Evolutionary conservation across 176 grass and related monocot genomes (phyloP), one percentile per base, ranked within the genome.

Genomic region (Calamus simplicifolius): DNA sequence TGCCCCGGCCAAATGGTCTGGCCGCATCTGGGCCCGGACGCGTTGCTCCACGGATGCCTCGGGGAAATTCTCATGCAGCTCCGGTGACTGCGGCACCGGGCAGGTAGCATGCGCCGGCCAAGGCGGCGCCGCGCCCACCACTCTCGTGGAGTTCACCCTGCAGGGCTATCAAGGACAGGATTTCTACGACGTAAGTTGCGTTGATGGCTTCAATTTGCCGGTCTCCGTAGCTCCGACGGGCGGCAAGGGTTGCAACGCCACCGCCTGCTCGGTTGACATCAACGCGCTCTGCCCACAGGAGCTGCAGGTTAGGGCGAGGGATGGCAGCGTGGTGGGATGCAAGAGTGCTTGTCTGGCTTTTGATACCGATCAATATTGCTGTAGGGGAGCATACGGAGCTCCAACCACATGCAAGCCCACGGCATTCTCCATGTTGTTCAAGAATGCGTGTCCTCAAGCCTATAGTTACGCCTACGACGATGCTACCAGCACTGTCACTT

Each of bases 341-440:
- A 80, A 71, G 85, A 89, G 81, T 61, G 80, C 85, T 17, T 89
- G 85, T 56, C 16, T 89, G 66, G 85, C 77, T 7, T 81, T 89
- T 64, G 19, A 48, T 29, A 69, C 57, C 16, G 85, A 89, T 62
- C 31, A 64, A 59, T 75, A 74, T 58, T 89, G 77, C 65, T 89
- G 85, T 73, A 31, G 29, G 29, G 29, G 29, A 31, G 29, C 29
- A 4, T 31, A 31, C 6, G 29, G 29, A 5, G 5, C 1, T 31
- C 29, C 29, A 6, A 5, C 5, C 29, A 5, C 29, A 31, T 31
- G 29, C 29, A 6, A 31, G 4, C 29, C 29, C 29, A 31, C 29
- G 29, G 1, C 5, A 4, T 31, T 6, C 29, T 31, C 29, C 4
- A 4, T 6, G 29, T 1, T 31, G 6, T 31, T 31, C 29, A 31